Conservation (phyloP, 352 stramenopile genomes). For the Globisporangium middletonii region DNA sequence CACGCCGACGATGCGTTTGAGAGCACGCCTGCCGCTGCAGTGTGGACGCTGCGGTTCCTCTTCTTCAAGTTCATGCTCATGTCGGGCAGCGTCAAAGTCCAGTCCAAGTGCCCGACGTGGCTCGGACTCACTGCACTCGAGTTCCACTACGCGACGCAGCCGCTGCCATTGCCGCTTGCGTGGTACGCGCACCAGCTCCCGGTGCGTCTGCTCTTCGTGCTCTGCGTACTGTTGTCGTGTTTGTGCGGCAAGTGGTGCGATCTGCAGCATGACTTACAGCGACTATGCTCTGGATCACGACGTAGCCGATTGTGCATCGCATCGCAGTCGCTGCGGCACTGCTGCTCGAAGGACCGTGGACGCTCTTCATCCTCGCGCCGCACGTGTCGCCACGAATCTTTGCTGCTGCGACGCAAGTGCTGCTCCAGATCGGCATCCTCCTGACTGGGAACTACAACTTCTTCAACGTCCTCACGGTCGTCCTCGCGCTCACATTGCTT, state of each 20-base stretch:
- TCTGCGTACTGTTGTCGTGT: not conserved
- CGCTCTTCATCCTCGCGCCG: conserved; percentile 81
- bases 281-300: not conserved
- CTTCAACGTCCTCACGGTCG: conserved; percentile 90
- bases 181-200: conserved; percentile 86
- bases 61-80: conserved; percentile 95
- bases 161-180: conserved; percentile 69
- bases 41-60: conserved; percentile 80
- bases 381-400: conserved; percentile 41
- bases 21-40: conserved; percentile 14
- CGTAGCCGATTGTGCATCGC: conserved; percentile 61
- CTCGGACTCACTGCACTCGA: conserved; percentile 84
- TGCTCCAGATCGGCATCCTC: conserved; percentile 83
- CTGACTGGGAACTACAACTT: conserved; percentile 93
- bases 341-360: conserved; percentile 84
- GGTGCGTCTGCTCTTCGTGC: conserved; percentile 20
- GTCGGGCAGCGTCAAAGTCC: conserved; percentile 88
- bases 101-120: conserved; percentile 89
- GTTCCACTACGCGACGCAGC: conserved; percentile 89
- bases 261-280: not conserved
- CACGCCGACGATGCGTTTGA: conserved; percentile 20
- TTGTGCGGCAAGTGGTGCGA: not conserved
- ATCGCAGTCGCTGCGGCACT: conserved; percentile 80
- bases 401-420: conserved; percentile 54
- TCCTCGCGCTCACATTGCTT: conserved; percentile 28